Conservation (phyloP, 352 stramenopile species). For the Stramenopiles sp. region DNA sequence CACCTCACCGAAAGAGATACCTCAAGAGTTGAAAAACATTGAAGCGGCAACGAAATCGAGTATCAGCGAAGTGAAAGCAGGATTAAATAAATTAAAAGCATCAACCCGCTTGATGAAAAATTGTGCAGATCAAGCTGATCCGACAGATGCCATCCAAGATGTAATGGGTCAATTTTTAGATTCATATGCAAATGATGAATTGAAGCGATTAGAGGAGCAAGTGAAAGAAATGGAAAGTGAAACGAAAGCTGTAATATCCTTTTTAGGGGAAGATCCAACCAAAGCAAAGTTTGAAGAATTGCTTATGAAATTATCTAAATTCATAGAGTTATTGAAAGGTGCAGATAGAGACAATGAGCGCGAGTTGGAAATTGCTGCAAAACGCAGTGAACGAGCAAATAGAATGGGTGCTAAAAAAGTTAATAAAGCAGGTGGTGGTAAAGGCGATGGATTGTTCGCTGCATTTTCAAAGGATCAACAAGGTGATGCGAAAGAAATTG, state of each 20-base stretch:
- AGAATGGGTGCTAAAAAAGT: neutral
- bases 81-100: neutral
- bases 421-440: neutral
- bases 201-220: neutral
- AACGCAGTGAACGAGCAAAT: neutral
- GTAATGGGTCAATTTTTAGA: slow-evolving; percentile 6
- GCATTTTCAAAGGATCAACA: slow-evolving; percentile 8
- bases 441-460: neutral
- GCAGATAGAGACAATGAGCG: neutral
- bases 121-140: neutral
- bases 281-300: neutral
- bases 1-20: neutral
- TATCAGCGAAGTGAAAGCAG: slow-evolving; percentile 2
- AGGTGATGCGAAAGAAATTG: slow-evolving; percentile 7
- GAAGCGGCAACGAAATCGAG: neutral
- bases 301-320: neutral
- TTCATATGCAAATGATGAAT: neutral
- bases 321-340: neutral
- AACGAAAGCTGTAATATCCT: neutral
- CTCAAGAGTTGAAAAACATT: neutral
- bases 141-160: neutral
- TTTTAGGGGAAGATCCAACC: neutral
- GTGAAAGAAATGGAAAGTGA: neutral
- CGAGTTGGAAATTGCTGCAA: neutral
- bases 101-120: neutral